Evolutionary conservation across 83 land plant genomes (phyloP), one percentile per base, ranked within the genome.

Genomic region (Diphasiastrum complanatum): DNA sequence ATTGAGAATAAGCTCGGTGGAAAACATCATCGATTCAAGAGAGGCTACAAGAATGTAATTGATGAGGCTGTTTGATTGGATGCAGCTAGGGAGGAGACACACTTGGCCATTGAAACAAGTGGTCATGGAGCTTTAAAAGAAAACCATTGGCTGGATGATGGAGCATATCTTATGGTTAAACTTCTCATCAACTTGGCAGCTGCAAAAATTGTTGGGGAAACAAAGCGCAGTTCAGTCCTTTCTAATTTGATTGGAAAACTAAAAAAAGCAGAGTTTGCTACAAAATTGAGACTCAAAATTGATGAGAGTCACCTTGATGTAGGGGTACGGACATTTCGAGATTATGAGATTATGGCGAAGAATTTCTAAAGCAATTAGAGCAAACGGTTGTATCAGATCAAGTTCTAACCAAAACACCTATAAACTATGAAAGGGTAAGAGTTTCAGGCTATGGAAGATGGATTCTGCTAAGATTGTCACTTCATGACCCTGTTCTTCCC

Each of bases 91-190:
- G 93, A 89, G 64, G 97, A 95, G 56, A 79, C 93, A 45, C 87
- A 95, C 76, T 69, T 95, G 53, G 99, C 99, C 33, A 95, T 95
- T 74, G 99, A 95, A 72, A 95, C 99, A 33, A 95, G 99, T 77
- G 99, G 99, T 37, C 99, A 95, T 79, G 99, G 99, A 61, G 99
- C 99, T 35, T 81, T 95, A 41, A 95, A 95, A 71, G 99, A 95
- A 71, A 95, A 95, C 65, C 79, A 78, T 52, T 95, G 99, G 99
- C 99, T 95, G 37, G 99, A 95, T 69, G 99, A 95, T 86, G 99
- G 99, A 46, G 99, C 99, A 60, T 95, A 83, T 64, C 81, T 86
- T 26, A 95, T 95, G 99, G 99, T 87, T 32, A 95, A 95, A 70
- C 82, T 95, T 53, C 64, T 93, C 48, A 93, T 89, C 47, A 93